Evolutionary conservation across 768 basidiomycete species (phyloP).

Genomic region (Boletus rubroflammeus): DNA sequence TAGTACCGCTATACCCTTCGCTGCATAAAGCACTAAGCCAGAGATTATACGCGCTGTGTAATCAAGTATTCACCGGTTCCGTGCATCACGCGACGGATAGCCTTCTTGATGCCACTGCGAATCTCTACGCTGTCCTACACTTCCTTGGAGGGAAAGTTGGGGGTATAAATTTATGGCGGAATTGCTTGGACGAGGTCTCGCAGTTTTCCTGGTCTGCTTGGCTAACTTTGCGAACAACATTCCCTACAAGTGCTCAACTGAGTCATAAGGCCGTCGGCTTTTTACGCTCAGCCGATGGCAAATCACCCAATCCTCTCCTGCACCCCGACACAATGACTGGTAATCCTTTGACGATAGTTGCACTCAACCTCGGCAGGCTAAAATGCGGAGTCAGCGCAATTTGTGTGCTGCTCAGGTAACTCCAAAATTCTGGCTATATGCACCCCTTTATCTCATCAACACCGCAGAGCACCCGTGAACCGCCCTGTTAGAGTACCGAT

Average conservation of each 20-base stretch:
- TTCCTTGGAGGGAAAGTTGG: conserved; percentile 78
- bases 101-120: conserved; percentile 45
- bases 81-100: conserved; percentile 39
- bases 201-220: conserved; percentile 65
- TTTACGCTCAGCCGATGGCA: conserved; percentile 8
- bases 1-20: conserved; percentile 66
- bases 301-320: conserved; percentile 6
- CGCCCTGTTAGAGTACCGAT: conserved; percentile 69
- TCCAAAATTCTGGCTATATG: neutral
- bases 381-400: conserved; percentile 51
- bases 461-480: conserved; percentile 45
- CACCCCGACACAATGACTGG: conserved; percentile 24
- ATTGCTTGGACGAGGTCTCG: conserved; percentile 67
- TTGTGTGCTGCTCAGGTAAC: conserved; percentile 52
- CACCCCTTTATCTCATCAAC: conserved; percentile 1
- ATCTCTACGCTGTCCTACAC: conserved; percentile 61
- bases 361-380: conserved; percentile 61
- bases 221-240: conserved; percentile 56
- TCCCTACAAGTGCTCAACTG: conserved; percentile 37
- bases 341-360: conserved; percentile 48
- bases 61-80: conserved; percentile 56
- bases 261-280: conserved; percentile 5
- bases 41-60: conserved; percentile 49
- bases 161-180: conserved; percentile 68
- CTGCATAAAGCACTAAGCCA: conserved; percentile 54